A percentile compares a stretch with the other conserved stretches of the same genome.
These are phyloP conservation scores for Dryas integrifolia DNA, from an alignment of 331 rosid species.

Conservation along the genomic window DNA sequence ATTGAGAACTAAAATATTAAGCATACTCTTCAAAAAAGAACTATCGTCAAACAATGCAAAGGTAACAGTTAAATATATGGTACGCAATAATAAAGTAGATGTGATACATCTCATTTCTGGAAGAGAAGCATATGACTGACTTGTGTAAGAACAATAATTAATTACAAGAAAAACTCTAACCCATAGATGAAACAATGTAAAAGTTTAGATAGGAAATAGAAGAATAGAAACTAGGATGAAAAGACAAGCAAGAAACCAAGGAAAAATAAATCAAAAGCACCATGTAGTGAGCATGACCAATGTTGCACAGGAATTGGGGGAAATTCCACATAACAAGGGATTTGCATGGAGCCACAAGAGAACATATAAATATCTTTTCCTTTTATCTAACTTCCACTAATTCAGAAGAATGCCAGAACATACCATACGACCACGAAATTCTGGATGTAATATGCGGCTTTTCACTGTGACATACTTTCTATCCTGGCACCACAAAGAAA, in stretches of 20 bases:
- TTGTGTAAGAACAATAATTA: not conserved
- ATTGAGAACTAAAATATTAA: not conserved
- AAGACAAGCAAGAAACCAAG: not conserved
- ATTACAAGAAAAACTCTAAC: not conserved
- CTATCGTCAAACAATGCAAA: not conserved
- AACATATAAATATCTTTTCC: not conserved
- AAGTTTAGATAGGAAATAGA: not conserved
- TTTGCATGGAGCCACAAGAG: not conserved
- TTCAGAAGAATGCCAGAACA: slow-evolving; percentile 22
- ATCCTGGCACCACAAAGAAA: slow-evolving; percentile 57
- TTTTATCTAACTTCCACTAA: not conserved
- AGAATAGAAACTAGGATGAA: not conserved
- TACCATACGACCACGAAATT: slow-evolving; percentile 99
- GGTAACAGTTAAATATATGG: not conserved
- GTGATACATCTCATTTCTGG: too few relatives aligned
- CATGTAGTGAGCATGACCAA: not conserved
- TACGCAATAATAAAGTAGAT: too few relatives aligned
- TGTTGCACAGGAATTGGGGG: not conserved
- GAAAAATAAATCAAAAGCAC: not conserved
- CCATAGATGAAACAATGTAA: not conserved
- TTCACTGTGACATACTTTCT: slow-evolving; percentile 74
- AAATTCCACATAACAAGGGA: slow-evolving; percentile 1
- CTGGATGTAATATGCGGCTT: slow-evolving; percentile 80
- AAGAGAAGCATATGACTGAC: too few relatives aligned
- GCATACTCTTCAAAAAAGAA: not conserved